Base-by-base conservation (phyloP, 108 stramenopile genomes). In the Discostella pseudostelligera region DNA sequence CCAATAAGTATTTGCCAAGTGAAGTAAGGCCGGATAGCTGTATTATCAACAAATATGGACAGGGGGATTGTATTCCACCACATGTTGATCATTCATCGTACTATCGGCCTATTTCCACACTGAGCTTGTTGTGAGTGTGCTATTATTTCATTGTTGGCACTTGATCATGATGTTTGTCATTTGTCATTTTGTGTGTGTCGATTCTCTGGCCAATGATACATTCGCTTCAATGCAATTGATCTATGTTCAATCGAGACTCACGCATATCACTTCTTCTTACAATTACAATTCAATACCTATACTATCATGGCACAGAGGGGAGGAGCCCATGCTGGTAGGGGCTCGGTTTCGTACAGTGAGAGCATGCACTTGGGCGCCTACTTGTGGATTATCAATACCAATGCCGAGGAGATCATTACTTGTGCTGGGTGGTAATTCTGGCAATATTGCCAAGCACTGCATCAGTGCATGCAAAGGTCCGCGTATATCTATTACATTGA, bases 251-350 rank as follows among this genome's bases (percentile, higher is more conserved):
- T n/a, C n/a, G n/a, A n/a, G n/a, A n/a, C n/a, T n/a, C n/a, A n/a
- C n/a, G n/a, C n/a, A n/a, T n/a, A n/a, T n/a, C n/a, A n/a, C n/a
- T n/a, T n/a, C n/a, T n/a, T n/a, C n/a, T n/a, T n/a, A n/a, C n/a
- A n/a, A n/a, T n/a, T n/a, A n/a, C n/a, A n/a, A n/a, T n/a, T n/a
- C n/a, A n/a, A n/a, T n/a, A n/a, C n/a, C n/a, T n/a, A n/a, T n/a
- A n/a, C n/a, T n/a, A n/a, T n/a, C n/a, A n/a, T n/a, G n/a, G n/a
- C n/a, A n/a, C n/a, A n/a, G n/a, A 10, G 76, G 76, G 0, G 76
- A 78, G 48, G 76, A 78, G 46, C 71, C 71, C 16, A 78, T 78
- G 65, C 48, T 78, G 21, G 77, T 78, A 19, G 77, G 77, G 11
- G 45, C 72, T 19, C 60, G 60, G 21, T 78, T 78, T 35, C 57